Conservation (phyloP, 2,329 filamentous ascomycete genomes). For the Fragosphaeria purpurea region DNA sequence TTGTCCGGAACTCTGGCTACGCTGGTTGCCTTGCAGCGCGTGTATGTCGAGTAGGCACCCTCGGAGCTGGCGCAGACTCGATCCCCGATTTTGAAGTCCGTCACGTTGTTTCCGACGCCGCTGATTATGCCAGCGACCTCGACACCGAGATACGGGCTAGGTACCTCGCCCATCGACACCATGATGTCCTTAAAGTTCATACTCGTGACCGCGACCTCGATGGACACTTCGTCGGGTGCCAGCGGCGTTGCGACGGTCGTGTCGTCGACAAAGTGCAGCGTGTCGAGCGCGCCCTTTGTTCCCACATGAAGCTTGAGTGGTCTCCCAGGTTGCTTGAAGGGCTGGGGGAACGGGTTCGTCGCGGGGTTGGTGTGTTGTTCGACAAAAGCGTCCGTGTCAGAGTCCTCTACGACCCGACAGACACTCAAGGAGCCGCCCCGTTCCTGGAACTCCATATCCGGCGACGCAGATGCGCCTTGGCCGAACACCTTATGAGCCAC, state of each 20-base stretch:
- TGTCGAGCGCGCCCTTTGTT: conserved; percentile 16
- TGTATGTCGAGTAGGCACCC: neutral
- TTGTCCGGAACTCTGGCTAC: conserved; percentile 16
- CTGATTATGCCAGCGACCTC: conserved; percentile 15
- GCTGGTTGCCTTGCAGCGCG: too few species aligned
- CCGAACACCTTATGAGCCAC: conserved; percentile 4
- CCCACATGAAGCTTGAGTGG: conserved; percentile 14
- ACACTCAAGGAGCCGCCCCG: conserved; percentile 3
- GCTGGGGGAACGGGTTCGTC: too few species aligned
- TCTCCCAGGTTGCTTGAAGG: conserved; percentile 8
- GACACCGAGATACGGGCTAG: conserved; percentile 9
- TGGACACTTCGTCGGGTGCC: conserved; percentile 12
- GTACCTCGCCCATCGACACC: conserved; percentile 15
- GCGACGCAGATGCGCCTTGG: neutral
- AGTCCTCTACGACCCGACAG: neutral
- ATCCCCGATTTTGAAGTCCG: conserved; percentile 19
- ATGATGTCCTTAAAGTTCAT: conserved; percentile 27
- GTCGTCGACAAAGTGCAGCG: conserved; percentile 17
- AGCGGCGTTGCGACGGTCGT: conserved; percentile 3
- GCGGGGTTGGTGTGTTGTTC: too few species aligned
- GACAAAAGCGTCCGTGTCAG: conserved; percentile 5
- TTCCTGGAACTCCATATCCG: conserved; percentile 9
- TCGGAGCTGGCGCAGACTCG: conserved; percentile 18
- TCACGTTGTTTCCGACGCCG: conserved; percentile 7
- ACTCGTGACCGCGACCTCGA: conserved; percentile 17